Evolutionary conservation across 1,284 basidiomycete genomes (phyloP).

Genomic region (Rhodotorula mucilaginosa): DNA sequence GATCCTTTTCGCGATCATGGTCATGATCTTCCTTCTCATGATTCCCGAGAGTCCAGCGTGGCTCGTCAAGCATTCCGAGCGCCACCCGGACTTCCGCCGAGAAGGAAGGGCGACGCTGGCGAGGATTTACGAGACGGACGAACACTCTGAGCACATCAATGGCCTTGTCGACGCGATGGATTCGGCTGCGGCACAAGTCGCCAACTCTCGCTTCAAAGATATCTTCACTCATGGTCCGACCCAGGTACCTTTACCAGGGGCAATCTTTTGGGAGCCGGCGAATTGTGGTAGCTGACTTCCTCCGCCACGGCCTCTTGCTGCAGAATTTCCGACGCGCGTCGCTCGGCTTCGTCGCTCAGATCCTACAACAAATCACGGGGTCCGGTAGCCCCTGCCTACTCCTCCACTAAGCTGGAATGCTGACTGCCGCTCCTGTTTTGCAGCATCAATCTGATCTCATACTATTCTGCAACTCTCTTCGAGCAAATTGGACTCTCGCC

Average conservation of each 20-base stretch:
- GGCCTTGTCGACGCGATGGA: constrained; percentile 57
- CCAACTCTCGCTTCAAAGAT: constrained; percentile 51
- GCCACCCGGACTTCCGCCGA: constrained; percentile 59
- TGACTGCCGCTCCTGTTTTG: not conserved
- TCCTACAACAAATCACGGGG: constrained; percentile 63
- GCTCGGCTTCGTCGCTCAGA: constrained; percentile 62
- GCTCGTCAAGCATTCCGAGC: constrained; percentile 62
- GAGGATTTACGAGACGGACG: constrained; percentile 11
- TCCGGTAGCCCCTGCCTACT: not conserved
- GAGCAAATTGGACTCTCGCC: constrained; percentile 60
- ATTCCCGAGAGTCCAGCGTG: constrained; percentile 68
- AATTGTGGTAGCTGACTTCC: not conserved
- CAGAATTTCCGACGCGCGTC: constrained; percentile 63
- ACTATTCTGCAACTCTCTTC: constrained; percentile 59
- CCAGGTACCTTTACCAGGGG: constrained; percentile 39
- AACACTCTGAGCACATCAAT: constrained; percentile 1
- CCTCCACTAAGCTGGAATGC: not conserved
- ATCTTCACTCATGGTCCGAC: constrained; percentile 61
- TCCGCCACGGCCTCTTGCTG: no score
- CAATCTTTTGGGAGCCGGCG: no score
- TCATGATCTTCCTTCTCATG: constrained; percentile 60
- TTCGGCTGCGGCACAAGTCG: constrained; percentile 38
- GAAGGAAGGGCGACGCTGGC: constrained; percentile 47
- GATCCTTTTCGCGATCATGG: constrained; percentile 61
- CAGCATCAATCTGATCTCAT: not conserved